Conservation (phyloP, 257 asterid species). For the Lavandula angustifolia region DNA sequence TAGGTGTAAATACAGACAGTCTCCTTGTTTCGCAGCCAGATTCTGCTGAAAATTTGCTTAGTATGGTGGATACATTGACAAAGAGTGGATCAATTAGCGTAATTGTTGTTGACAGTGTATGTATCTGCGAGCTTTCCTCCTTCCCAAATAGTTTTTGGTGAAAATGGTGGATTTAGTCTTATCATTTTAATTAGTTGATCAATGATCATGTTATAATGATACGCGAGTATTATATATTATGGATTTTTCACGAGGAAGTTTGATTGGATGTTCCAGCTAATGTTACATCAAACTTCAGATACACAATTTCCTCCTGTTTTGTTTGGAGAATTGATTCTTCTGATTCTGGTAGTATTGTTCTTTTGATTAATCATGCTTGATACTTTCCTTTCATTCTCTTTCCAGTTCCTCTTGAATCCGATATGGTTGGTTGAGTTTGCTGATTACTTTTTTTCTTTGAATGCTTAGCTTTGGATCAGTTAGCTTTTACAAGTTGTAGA, state of each 20-base stretch:
- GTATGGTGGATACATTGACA: conserved; percentile 88
- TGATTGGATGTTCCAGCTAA: background rate
- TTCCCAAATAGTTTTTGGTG: conserved; percentile 9
- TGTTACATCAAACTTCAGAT: conserved; percentile 1
- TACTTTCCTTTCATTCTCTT: background rate
- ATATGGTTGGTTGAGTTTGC: background rate
- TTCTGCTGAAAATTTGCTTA: conserved; percentile 92
- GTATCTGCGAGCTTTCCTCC: conserved; percentile 32
- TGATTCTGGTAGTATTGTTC: background rate
- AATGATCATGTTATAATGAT: background rate
- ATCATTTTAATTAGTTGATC: background rate
- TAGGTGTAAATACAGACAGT: conserved; percentile 72
- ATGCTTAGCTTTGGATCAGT: background rate
- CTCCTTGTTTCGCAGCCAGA: conserved; percentile 96
- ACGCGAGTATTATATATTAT: background rate
- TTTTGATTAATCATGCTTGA: conserved; percentile 8
- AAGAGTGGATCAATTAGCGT: conserved; percentile 86
- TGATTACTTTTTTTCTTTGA: background rate
- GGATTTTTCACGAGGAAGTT: background rate
- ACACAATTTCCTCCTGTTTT: background rate
- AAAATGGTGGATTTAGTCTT: conserved; percentile 11
- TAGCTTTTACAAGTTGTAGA: background rate
- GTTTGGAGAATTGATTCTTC: conserved; percentile 6
- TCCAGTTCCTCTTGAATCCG: conserved; percentile 13
- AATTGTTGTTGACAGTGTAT: conserved; percentile 94